Conservation (phyloP, 345 rosid species). For the Eutrema japonicum region DNA sequence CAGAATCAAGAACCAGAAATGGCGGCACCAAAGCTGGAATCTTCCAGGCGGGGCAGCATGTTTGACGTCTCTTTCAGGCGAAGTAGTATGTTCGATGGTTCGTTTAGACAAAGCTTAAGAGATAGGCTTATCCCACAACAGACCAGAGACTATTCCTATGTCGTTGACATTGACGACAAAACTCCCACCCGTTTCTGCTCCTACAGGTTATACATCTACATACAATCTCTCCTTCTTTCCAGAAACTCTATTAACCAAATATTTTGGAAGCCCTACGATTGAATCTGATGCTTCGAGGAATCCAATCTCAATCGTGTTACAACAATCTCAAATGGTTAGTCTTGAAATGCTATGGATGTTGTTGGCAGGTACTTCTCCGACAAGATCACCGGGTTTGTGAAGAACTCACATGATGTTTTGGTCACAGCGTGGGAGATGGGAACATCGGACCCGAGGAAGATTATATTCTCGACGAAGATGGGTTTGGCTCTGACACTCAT, state of each 20-base stretch:
- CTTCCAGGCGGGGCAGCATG: constrained; percentile 43
- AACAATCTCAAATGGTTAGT: constrained; percentile 9
- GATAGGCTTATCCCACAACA: constrained; percentile 41
- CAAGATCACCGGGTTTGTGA: constrained; percentile 31
- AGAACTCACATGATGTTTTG: constrained; percentile 42
- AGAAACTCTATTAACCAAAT: constrained; percentile 11
- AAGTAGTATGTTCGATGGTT: constrained; percentile 40
- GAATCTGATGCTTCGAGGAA: constrained; percentile 21
- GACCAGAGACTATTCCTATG: constrained; percentile 13
- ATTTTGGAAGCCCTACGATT: background rate
- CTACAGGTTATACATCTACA: constrained; percentile 39
- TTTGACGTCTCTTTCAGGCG: constrained; percentile 46
- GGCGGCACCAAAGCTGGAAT: constrained; percentile 44
- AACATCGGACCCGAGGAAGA: constrained; percentile 73
- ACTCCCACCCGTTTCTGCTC: constrained; percentile 36
- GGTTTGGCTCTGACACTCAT: constrained; percentile 72
- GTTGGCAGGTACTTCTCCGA: constrained; percentile 39
- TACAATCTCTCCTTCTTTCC: constrained; percentile 2
- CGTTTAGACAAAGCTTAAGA: constrained; percentile 42
- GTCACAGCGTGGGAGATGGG: constrained; percentile 64
- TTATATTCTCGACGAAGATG: constrained; percentile 79
- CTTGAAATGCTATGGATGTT: constrained; percentile 18
- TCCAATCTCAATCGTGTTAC: constrained; percentile 14
- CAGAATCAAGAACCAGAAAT: constrained; percentile 35
- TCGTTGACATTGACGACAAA: constrained; percentile 13